These are phyloP conservation scores for Quercus berberidifolia DNA, from an alignment of 306 rosid genomes.

Conservation along the genomic window DNA sequence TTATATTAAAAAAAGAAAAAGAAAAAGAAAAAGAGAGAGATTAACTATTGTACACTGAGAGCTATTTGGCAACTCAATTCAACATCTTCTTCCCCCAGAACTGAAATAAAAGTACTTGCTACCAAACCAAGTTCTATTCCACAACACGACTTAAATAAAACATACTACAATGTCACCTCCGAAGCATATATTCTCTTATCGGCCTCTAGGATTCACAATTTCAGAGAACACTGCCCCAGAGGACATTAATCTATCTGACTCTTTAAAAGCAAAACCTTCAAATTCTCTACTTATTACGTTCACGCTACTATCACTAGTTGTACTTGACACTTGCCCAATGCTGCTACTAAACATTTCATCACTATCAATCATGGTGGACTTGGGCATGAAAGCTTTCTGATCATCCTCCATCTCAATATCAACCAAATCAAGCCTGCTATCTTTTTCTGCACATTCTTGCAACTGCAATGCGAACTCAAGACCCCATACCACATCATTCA, in stretches of 20 bases:
- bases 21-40: accelerated
- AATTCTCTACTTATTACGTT: background rate
- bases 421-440: background rate
- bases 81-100: slow-evolving; percentile 9
- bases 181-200: background rate
- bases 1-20: no score
- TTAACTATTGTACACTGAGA: no score
- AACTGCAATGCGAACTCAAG: slow-evolving; percentile 56
- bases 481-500: slow-evolving; percentile 65
- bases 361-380: background rate
- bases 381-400: no score
- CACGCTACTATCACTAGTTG: background rate
- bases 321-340: background rate
- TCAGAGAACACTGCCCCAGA: background rate
- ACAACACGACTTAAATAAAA: background rate
- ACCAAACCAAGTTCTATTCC: background rate
- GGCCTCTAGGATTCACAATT: background rate
- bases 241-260: background rate
- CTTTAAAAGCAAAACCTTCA: background rate
- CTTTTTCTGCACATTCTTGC: slow-evolving; percentile 43
- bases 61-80: slow-evolving; percentile 22
- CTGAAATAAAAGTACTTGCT: background rate
- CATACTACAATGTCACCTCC: no score
- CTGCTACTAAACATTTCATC: background rate
- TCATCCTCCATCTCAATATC: slow-evolving; percentile 4